phyloP scores from a whole-genome alignment of 768 basidiomycete genomes.

The Neoboletus subvelutipes region DNA sequence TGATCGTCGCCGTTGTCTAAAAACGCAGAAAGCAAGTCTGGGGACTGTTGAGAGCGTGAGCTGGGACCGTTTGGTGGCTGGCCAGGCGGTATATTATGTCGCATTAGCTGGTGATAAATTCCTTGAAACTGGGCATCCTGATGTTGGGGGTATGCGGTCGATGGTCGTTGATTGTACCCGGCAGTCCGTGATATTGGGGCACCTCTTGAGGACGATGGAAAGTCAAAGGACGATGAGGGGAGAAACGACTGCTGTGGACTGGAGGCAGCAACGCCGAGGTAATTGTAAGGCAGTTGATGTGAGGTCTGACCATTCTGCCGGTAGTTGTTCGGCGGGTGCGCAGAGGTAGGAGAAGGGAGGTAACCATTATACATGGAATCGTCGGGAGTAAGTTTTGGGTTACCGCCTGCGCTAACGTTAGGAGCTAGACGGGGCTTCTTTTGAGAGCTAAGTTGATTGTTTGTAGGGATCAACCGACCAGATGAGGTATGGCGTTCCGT shows the following conservation, averaged over 20 bases:
- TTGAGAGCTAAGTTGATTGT: slow-evolving; percentile 26
- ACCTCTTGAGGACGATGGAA: slow-evolving; percentile 30
- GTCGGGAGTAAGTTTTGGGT: slow-evolving; percentile 26
- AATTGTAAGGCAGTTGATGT: slow-evolving; percentile 29
- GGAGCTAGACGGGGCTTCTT: slow-evolving; percentile 33
- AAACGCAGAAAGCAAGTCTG: slow-evolving; percentile 31
- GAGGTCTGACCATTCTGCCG: slow-evolving; percentile 30
- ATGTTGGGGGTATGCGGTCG: slow-evolving; percentile 26
- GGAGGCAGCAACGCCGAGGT: slow-evolving; percentile 19
- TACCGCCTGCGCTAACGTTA: slow-evolving; percentile 19
- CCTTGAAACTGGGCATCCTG: slow-evolving; percentile 32
- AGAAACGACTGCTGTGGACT: slow-evolving; percentile 25
- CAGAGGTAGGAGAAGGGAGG: slow-evolving; percentile 31
- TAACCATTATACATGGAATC: slow-evolving; percentile 33
- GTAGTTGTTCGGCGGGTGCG: slow-evolving; percentile 27
- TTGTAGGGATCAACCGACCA: slow-evolving; percentile 31
- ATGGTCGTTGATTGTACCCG: slow-evolving; percentile 28
- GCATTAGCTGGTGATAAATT: slow-evolving; percentile 32
- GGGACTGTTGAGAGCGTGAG: slow-evolving; percentile 26
- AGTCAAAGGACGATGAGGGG: slow-evolving; percentile 29
- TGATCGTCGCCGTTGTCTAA: slow-evolving; percentile 31
- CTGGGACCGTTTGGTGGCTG: slow-evolving; percentile 17
- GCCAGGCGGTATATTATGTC: slow-evolving; percentile 24
- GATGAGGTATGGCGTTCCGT: slow-evolving; percentile 34
- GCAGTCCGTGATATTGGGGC: slow-evolving; percentile 21